Evolutionary conservation across 2,329 filamentous ascomycete genomes (phyloP), one percentile per base, ranked within the genome.

Genomic region (Arachnopeziza araneosa): DNA sequence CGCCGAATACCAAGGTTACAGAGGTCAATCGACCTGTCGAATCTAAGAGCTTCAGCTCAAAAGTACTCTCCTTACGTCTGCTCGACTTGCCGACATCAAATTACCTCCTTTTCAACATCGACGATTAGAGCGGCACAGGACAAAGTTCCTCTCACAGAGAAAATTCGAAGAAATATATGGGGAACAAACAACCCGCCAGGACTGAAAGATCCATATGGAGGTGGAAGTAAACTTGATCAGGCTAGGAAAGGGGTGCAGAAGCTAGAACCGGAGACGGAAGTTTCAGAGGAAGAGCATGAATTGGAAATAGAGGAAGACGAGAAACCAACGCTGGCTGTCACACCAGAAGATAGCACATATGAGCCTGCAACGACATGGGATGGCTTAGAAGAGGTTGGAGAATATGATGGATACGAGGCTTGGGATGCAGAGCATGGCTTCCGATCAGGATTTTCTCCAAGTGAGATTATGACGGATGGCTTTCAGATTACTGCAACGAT

Each of bases 371-470:
- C 70, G 36, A 78, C 74, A 2, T 83, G 81, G 79, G 74, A 82
- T 57, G 80, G 79, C 0, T 70, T 88, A 60, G 76, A 81, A 64
- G 74, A 73, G 55, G 75, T 88, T 36, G 86, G 86, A 48, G 74
- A 75, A 7, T 77, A 78, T 60, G 68, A 78, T 53, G 75, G 73
- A 50, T 71, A 69, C 60, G 79, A 75, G 75, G 68, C 77, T 50
- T 69, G 73, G 53, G 70, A 71, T 32, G 63, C 70, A 17, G 67
- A 69, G 17, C 74, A 81, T 70, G 64, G 26, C 80, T 77, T 63
- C 60, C 67, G 54, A 21, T 14, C 9, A 14, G 72, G 75, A 12
- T 79, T 80, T 66, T 66, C 76, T 60, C 70, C 74, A 12, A 63
- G 67, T 50, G 69, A 74, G 50, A 75, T 72, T 58, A 61, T 74